Percentiles rank a stretch among this genome's conserved stretches.
phyloP scores from a whole-genome alignment of 2,329 filamentous ascomycete species.

The Paecilomyces variotii region DNA sequence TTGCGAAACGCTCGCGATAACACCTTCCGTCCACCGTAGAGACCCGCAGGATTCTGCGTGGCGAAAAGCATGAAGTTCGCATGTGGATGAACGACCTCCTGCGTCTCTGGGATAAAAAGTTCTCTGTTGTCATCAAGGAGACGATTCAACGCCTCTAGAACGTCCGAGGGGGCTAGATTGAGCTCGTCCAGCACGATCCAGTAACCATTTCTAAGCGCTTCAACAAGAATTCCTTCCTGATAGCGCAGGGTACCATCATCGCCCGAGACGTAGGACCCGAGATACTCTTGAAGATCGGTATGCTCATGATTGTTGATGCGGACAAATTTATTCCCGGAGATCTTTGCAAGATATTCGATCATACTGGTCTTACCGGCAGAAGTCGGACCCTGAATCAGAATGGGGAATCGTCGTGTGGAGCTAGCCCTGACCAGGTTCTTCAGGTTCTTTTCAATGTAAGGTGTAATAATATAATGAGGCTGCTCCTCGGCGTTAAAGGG shows the following conservation, averaged over 20 bases:
- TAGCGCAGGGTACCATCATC: constrained; percentile 78
- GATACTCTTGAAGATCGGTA: constrained; percentile 93
- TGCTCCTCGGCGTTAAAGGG: constrained; percentile 59
- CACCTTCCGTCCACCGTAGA: constrained; percentile 91
- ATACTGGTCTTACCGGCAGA: constrained; percentile 98
- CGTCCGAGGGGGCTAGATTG: constrained; percentile 93
- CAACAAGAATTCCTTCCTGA: constrained; percentile 87
- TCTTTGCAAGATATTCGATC: constrained; percentile 97
- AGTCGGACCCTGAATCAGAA: constrained; percentile 92
- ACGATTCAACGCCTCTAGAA: constrained; percentile 90
- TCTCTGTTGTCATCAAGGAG: constrained; percentile 94
- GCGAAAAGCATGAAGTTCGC: constrained; percentile 97
- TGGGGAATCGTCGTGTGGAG: constrained; percentile 84
- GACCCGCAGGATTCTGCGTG: constrained; percentile 89
- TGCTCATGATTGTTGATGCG: constrained; percentile 99
- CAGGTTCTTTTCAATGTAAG: constrained; percentile 89
- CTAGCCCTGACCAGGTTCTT: constrained; percentile 90
- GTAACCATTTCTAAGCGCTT: constrained; percentile 83
- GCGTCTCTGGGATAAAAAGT: constrained; percentile 89
- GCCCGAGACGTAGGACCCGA: constrained; percentile 87
- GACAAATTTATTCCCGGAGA: constrained; percentile 93
- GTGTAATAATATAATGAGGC: constrained; percentile 89
- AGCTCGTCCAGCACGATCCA: constrained; percentile 99
- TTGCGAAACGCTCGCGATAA: constrained; percentile 94
- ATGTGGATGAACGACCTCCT: constrained; percentile 86